Conservation (phyloP, 331 rosid species). For the Stylosanthes scabra region DNA sequence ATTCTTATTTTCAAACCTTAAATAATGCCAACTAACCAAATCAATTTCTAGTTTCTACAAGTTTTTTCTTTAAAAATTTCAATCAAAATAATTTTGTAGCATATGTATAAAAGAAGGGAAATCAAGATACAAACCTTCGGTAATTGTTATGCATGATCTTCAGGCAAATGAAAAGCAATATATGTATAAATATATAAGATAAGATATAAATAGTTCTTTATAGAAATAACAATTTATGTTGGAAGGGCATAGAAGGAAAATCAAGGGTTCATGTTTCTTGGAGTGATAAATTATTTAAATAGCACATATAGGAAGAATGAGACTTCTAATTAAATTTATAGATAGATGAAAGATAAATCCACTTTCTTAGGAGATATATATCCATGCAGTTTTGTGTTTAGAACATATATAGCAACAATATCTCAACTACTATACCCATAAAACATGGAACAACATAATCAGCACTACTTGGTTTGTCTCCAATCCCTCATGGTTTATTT, state of each 20-base stretch:
- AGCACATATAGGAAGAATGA: constrained; percentile 55
- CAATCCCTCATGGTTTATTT: background rate
- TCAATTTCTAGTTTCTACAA: too few species aligned
- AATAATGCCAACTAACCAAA: too few species aligned
- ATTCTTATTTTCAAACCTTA: too few species aligned
- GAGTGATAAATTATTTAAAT: constrained; percentile 55
- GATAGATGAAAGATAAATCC: too few species aligned
- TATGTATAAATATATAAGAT: constrained; percentile 39
- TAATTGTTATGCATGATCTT: constrained; percentile 15
- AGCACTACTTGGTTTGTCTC: background rate
- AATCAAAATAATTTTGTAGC: too few species aligned
- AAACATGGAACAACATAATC: background rate
- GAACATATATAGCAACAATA: background rate
- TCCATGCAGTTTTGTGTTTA: background rate
- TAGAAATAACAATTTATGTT: constrained; percentile 21
- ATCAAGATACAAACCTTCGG: constrained; percentile 24
- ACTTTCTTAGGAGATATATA: background rate
- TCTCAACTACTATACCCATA: background rate
- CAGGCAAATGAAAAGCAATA: constrained; percentile 45
- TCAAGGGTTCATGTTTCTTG: constrained; percentile 37
- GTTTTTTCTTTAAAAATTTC: too few species aligned
- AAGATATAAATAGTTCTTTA: background rate
- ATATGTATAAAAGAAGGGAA: background rate
- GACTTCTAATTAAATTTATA: constrained; percentile 20
- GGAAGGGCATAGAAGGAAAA: constrained; percentile 67